phyloP scores from a whole-genome alignment of 2,329 filamentous ascomycete species.

The Ceratocystis huliohia region DNA sequence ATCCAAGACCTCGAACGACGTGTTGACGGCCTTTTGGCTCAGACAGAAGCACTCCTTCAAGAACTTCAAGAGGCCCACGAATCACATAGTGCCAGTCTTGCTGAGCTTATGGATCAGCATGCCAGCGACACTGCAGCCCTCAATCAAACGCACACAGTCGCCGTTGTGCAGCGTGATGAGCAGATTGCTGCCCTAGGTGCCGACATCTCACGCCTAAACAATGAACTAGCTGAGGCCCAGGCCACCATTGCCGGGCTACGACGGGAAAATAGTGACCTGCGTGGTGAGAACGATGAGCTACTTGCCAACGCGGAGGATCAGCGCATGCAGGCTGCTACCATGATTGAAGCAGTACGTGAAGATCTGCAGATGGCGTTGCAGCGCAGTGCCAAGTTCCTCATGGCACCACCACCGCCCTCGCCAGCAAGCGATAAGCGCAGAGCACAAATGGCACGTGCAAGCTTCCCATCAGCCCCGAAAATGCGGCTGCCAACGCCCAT shows the following conservation, averaged over 20 bases:
- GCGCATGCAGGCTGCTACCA: conserved; percentile 17
- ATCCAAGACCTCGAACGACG: conserved; percentile 35
- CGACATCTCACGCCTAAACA: conserved; percentile 15
- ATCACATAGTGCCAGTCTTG: conserved; percentile 27
- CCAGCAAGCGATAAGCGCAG: not conserved
- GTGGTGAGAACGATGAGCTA: conserved; percentile 12
- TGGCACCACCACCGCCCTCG: conserved; percentile 5
- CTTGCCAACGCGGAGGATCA: conserved; percentile 11
- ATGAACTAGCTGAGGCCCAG: conserved; percentile 13
- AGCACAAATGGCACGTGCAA: not conserved
- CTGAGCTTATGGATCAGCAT: conserved; percentile 17
- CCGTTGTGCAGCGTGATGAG: conserved; percentile 6
- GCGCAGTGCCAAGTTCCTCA: conserved; percentile 13
- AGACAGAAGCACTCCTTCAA: conserved; percentile 30
- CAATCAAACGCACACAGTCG: conserved; percentile 2
- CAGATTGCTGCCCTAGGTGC: conserved; percentile 13
- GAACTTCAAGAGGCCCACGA: conserved; percentile 32
- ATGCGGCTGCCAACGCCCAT: not conserved
- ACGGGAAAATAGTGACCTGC: conserved; percentile 14
- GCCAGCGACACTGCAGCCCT: not conserved
- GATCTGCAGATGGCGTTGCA: conserved; percentile 16
- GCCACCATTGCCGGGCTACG: conserved; percentile 11
- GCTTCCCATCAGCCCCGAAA: not conserved
- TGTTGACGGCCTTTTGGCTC: conserved; percentile 32
- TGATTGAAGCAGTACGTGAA: conserved; percentile 18